phyloP scores from a whole-genome alignment of 2,329 filamentous ascomycete genomes.

The Aspergillus costaricaensis region DNA sequence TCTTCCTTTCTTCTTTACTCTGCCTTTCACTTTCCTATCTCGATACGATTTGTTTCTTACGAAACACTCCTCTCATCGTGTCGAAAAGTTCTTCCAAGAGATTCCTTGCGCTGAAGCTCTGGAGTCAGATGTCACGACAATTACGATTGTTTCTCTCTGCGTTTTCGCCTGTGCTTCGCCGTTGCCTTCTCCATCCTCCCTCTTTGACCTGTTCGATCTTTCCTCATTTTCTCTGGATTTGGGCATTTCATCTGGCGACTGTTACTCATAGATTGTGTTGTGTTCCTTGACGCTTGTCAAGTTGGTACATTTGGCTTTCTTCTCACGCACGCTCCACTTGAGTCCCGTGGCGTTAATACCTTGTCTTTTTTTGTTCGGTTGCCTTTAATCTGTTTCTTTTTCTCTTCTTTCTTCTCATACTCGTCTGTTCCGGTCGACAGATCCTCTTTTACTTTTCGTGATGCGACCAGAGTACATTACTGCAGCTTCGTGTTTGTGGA shows the following conservation, averaged over 20 bases:
- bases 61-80: constrained; percentile 18
- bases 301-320: constrained; percentile 36
- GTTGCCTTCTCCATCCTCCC: constrained; percentile 31
- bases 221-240: constrained; percentile 27
- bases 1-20: constrained; percentile 10
- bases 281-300: constrained; percentile 32
- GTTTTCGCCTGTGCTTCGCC: constrained; percentile 18
- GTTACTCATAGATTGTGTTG: constrained; percentile 42
- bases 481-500: constrained; percentile 8
- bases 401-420: constrained; percentile 29
- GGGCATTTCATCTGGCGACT: constrained; percentile 42
- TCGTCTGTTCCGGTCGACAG: constrained; percentile 26
- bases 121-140: constrained; percentile 38
- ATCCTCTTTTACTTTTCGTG: constrained; percentile 18
- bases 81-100: constrained; percentile 19
- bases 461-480: constrained; percentile 10
- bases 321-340: constrained; percentile 17
- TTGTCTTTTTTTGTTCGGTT: constrained; percentile 22
- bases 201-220: constrained; percentile 33
- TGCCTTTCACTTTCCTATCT: constrained; percentile 9
- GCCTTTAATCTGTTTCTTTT: constrained; percentile 28
- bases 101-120: constrained; percentile 18
- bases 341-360: constrained; percentile 33
- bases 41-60: constrained; percentile 22
- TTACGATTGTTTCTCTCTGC: constrained; percentile 41